phyloP scores from a whole-genome alignment of 2,329 filamentous ascomycete genomes.

The Diplocarpon mali region DNA sequence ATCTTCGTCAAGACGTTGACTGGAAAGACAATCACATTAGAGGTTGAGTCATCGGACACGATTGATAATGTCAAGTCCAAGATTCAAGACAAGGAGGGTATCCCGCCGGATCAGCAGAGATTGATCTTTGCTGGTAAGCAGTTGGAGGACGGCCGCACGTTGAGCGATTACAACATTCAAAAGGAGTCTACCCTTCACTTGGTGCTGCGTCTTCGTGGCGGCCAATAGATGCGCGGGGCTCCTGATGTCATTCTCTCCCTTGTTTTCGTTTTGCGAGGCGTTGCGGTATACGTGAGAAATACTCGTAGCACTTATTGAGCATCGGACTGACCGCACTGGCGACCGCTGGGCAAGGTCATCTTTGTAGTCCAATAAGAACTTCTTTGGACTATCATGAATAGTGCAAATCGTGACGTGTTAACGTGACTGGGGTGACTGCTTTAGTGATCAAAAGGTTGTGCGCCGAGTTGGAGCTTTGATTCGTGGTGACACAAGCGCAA shows the following conservation, averaged over 20 bases:
- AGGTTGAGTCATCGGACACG: slow-evolving; percentile 58
- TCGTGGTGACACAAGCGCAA: not conserved
- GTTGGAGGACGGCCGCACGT: slow-evolving; percentile 62
- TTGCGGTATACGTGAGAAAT: slow-evolving; percentile 11
- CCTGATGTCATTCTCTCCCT: not conserved
- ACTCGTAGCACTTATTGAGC: slow-evolving; percentile 11
- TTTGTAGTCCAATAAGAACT: too few relatives aligned
- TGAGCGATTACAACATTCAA: slow-evolving; percentile 80
- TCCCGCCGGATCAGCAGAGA: slow-evolving; percentile 59
- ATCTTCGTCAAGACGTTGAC: slow-evolving; percentile 63
- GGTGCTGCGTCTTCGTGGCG: slow-evolving; percentile 60
- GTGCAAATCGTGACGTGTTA: too few relatives aligned
- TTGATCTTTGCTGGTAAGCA: slow-evolving; percentile 63
- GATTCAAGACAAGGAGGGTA: slow-evolving; percentile 63
- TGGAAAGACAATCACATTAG: slow-evolving; percentile 58
- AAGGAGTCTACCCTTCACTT: slow-evolving; percentile 63
- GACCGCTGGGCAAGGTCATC: too few relatives aligned
- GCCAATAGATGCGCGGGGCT: slow-evolving; percentile 36
- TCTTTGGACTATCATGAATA: too few relatives aligned
- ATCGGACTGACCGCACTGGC: slow-evolving; percentile 1
- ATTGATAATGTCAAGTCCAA: slow-evolving; percentile 64
- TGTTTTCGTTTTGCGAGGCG: slow-evolving; percentile 15
- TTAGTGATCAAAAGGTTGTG: too few relatives aligned
- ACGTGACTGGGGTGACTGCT: too few relatives aligned
- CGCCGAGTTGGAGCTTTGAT: too few relatives aligned